Conservation (phyloP, 1,139 yeast genomes). For the Magnusiomyces tetraspermus region DNA sequence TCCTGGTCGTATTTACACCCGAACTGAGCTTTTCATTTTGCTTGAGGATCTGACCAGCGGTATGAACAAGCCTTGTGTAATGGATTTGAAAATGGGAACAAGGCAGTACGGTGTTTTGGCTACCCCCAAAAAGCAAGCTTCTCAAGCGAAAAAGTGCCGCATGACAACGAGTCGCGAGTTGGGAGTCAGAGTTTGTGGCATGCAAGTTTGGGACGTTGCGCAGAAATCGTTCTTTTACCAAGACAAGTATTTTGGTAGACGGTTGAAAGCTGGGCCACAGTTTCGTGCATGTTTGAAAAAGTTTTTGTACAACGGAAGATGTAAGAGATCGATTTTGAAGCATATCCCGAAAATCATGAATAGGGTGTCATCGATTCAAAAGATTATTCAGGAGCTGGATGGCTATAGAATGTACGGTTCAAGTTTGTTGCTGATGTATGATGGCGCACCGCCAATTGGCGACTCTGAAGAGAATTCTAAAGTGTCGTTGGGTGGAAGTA, state of each 20-base stretch:
- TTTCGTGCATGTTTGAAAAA: conserved; percentile 66
- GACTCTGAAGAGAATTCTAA: neutral
- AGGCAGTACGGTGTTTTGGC: conserved; percentile 98
- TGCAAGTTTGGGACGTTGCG: conserved; percentile 67
- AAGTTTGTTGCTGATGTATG: conserved; percentile 79
- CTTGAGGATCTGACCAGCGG: conserved; percentile 84
- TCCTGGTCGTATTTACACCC: conserved; percentile 22
- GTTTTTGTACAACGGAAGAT: conserved; percentile 67
- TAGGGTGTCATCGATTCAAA: conserved; percentile 49
- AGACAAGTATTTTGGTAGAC: conserved; percentile 89
- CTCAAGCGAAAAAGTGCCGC: conserved; percentile 76
- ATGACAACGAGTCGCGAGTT: conserved; percentile 69
- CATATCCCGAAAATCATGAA: conserved; percentile 60
- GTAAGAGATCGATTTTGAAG: conserved; percentile 48
- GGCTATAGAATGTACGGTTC: conserved; percentile 95
- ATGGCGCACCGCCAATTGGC: conserved; percentile 40
- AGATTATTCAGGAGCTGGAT: conserved; percentile 44
- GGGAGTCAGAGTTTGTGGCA: conserved; percentile 92
- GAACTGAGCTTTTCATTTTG: conserved; percentile 74
- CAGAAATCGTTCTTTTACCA: conserved; percentile 47
- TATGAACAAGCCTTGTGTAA: conserved; percentile 76
- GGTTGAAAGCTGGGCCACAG: conserved; percentile 61
- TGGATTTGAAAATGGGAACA: conserved; percentile 97
- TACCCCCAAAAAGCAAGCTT: conserved; percentile 54
- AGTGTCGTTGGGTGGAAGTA: too few species aligned